Evolutionary conservation across 805 yeast species (phyloP).

Genomic region (Cyberlindnera mycetangii): DNA sequence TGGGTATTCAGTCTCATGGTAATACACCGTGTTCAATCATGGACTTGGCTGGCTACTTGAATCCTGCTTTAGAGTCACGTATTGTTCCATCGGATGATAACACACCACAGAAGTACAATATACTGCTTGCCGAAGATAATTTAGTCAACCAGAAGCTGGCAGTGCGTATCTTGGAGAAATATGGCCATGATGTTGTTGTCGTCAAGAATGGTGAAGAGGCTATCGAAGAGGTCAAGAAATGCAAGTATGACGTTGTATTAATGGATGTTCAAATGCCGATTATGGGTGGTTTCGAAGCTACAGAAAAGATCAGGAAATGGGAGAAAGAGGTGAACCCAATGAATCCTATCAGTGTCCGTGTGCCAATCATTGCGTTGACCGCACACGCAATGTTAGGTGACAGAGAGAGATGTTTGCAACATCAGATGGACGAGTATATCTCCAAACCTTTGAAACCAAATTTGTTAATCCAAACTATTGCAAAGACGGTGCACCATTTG

Average conservation of each 20-base stretch:
- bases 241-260: constrained; percentile 71
- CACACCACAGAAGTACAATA: constrained; percentile 70
- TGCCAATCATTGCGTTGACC: constrained; percentile 85
- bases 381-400: constrained; percentile 96
- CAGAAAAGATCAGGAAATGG: constrained; percentile 83
- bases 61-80: constrained; percentile 82
- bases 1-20: constrained; percentile 86
- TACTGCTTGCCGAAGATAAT: constrained; percentile 83
- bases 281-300: constrained; percentile 93
- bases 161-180: constrained; percentile 78
- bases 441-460: constrained; percentile 86
- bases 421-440: constrained; percentile 89
- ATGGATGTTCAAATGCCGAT: constrained; percentile 96
- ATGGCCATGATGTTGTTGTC: constrained; percentile 78
- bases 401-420: constrained; percentile 78
- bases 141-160: constrained; percentile 85
- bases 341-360: constrained; percentile 64
- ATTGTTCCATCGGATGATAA: constrained; percentile 78
- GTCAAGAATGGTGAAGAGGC: constrained; percentile 86
- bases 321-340: constrained; percentile 73
- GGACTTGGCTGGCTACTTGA: constrained; percentile 77
- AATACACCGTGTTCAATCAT: constrained; percentile 82
- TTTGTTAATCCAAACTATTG: constrained; percentile 76
- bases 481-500: constrained; percentile 73
- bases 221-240: constrained; percentile 64